Conservation (phyloP, 1,139 yeast species). For the Geotrichum bryndzae region DNA sequence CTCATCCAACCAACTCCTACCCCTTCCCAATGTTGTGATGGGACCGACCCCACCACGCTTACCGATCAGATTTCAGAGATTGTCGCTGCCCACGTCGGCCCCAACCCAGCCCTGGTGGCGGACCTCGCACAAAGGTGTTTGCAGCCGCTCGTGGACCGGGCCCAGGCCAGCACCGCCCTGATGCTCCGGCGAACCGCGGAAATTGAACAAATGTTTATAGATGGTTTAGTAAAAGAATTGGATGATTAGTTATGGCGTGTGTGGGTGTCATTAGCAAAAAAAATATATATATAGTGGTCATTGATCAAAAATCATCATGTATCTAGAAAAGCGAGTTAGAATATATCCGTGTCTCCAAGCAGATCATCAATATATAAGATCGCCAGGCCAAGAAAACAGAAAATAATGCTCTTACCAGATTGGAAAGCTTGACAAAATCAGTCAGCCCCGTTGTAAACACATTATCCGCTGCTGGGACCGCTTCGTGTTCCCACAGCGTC, state of each 20-base stretch:
- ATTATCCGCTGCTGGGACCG: slow-evolving; percentile 20
- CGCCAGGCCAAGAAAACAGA: too few relatives aligned
- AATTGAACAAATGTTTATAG: neutral
- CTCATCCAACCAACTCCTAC: neutral
- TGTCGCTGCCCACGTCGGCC: neutral
- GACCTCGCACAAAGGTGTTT: neutral
- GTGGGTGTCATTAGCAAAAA: neutral
- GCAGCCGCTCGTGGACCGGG: neutral
- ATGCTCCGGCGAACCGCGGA: neutral
- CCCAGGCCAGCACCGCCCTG: neutral
- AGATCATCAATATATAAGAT: neutral
- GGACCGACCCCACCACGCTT: neutral
- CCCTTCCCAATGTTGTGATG: neutral
- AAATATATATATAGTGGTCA: neutral
- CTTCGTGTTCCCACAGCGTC: slow-evolving; percentile 32
- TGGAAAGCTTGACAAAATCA: slow-evolving; percentile 26
- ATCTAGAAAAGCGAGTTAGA: neutral
- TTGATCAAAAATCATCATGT: neutral
- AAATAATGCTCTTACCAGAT: slow-evolving; percentile 18
- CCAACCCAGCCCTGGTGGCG: neutral
- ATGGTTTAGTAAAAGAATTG: too few relatives aligned
- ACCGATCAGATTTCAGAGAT: neutral
- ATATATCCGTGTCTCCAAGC: neutral
- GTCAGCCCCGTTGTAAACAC: slow-evolving; percentile 25
- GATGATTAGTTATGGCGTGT: neutral